Base-by-base conservation (phyloP, 2,329 filamentous ascomycete genomes). In the Colletotrichum sp. region DNA sequence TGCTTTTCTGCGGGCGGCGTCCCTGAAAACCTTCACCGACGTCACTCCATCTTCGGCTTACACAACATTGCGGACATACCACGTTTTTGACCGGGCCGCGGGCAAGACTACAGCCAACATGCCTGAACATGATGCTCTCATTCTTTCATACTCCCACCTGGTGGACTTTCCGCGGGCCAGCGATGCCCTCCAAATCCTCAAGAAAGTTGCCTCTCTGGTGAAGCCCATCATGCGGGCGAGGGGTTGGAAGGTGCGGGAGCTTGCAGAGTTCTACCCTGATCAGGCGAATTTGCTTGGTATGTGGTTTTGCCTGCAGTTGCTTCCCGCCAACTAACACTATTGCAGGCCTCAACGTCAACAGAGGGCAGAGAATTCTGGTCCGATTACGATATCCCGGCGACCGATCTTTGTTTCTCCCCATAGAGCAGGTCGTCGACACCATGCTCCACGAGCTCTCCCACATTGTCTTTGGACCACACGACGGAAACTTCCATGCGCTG, bases 401-500 rank as follows among this genome's bases (percentile, higher is more conserved):
- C 82, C 89, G 91, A 12, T 92, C 88, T 52, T 93, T 95, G 80
- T 99, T 99, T 81, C 84, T 98, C 24, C 93, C 94, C 2, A 86
- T 96, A 73, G 95, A 98, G 81, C 88, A 94, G 78, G 90, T 98
- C 9, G 89, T 95, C 59, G 96, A 98, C 84, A 99, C 96, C 0
- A 94, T 99, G 92, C 91, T 99, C 24, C 96, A 99, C 83, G 96
- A 99, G 88, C 91, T 99, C 4, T 93, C 92, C n/a, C 96, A 99
- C 82, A 98, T 94, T 78, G 91, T 95, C 13, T 92, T 94, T 83
- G 95, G 95, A 0, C 95, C 95, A 3, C 96, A 99, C 83, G 92
- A 98, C 82, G 90, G 88, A 63, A 90, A 94, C 44, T 99, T 99
- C 82, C 92, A 98, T 79, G 93, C 93, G 1, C 87, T 98, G 7